A percentile compares a stretch with the other conserved stretches of the same genome.
phyloP scores from a whole-genome alignment of 2,329 filamentous ascomycete genomes.

The Neophaeococcomyces aloes region DNA sequence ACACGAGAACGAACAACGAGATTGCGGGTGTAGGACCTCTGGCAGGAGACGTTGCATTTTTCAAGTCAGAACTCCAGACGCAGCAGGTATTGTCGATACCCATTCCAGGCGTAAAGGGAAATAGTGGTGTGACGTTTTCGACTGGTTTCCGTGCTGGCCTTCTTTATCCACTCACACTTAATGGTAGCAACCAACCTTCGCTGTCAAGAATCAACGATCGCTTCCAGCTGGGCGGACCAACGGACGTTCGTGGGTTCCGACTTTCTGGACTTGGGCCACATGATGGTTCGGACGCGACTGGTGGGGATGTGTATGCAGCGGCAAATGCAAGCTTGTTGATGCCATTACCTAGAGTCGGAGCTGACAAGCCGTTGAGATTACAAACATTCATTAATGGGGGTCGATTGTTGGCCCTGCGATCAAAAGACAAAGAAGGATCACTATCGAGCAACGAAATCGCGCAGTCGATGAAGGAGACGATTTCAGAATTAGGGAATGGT shows the following conservation, averaged over 20 bases:
- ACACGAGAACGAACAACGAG: constrained; percentile 67
- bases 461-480: constrained; percentile 43
- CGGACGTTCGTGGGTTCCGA: constrained; percentile 87
- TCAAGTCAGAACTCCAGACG: constrained; percentile 78
- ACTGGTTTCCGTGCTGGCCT: constrained; percentile 71
- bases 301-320: constrained; percentile 85
- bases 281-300: constrained; percentile 74
- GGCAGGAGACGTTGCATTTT: constrained; percentile 84
- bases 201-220: constrained; percentile 83
- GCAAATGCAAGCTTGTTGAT: constrained; percentile 77
- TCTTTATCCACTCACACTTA: constrained; percentile 67
- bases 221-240: constrained; percentile 88
- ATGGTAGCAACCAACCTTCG: constrained; percentile 42
- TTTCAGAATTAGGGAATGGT: constrained; percentile 61
- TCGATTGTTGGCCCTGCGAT: constrained; percentile 65
- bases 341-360: constrained; percentile 70
- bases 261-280: constrained; percentile 79
- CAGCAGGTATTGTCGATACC: constrained; percentile 64
- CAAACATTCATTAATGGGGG: constrained; percentile 90
- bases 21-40: constrained; percentile 79
- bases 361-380: constrained; percentile 72
- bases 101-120: constrained; percentile 55
- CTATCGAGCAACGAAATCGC: constrained; percentile 40
- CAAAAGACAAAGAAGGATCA: constrained; percentile 36
- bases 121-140: constrained; percentile 71